Percentiles rank a stretch among this genome's conserved stretches.
These are phyloP conservation scores for Hemisphaericaspora lyxosophila DNA, from an alignment of 1,139 yeast species.

Conservation along the genomic window DNA sequence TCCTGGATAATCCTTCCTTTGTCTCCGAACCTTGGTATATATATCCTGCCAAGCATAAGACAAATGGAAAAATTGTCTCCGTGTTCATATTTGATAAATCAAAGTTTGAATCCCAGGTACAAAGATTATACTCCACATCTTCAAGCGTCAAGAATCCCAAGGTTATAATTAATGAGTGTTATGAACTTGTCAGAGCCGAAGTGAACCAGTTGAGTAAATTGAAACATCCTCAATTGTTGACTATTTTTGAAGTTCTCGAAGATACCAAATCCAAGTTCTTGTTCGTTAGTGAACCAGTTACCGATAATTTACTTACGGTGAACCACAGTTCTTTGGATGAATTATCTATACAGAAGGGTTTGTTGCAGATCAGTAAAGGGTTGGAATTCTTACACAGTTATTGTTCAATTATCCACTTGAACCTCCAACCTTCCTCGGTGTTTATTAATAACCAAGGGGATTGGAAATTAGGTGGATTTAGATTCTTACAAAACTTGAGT, in stretches of 20 bases:
- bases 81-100: constrained; percentile 88
- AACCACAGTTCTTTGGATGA: constrained; percentile 52
- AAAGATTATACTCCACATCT: constrained; percentile 50
- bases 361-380: constrained; percentile 75
- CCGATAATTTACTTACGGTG: constrained; percentile 56
- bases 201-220: constrained; percentile 73
- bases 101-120: constrained; percentile 59
- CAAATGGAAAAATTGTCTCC: constrained; percentile 60
- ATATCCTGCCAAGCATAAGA: constrained; percentile 74
- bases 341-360: constrained; percentile 79
- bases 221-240: constrained; percentile 83
- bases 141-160: constrained; percentile 39
- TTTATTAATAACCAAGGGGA: constrained; percentile 83
- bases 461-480: constrained; percentile 87
- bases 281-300: constrained; percentile 83
- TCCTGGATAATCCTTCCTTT: constrained; percentile 74
- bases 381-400: constrained; percentile 77
- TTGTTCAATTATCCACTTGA: constrained; percentile 74
- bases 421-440: constrained; percentile 75
- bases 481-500: constrained; percentile 57
- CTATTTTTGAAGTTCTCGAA: constrained; percentile 83
- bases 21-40: constrained; percentile 83
- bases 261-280: constrained; percentile 75
- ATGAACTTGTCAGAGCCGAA: constrained; percentile 45
- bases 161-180: constrained; percentile 38